A percentile compares a stretch with the other conserved stretches of the same genome.
Conservation (phyloP, 2,329 filamentous ascomycete genomes). For the Coniochaeta ligniaria region DNA sequence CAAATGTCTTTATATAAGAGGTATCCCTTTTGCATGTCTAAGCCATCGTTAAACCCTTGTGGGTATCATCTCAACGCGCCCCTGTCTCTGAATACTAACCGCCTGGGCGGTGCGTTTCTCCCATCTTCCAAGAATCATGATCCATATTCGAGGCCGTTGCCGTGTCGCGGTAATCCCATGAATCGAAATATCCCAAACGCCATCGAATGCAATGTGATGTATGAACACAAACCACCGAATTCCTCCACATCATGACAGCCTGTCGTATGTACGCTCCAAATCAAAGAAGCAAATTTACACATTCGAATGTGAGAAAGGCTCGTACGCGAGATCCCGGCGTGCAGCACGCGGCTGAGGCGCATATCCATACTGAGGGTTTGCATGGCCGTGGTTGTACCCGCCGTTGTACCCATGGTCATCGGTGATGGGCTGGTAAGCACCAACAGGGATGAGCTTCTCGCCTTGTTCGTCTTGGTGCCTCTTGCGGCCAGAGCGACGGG, state of each 20-base stretch:
- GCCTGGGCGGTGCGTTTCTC: neutral
- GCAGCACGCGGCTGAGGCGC: slow-evolving; percentile 23
- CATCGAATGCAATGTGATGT: neutral
- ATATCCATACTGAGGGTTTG: slow-evolving; percentile 27
- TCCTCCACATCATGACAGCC: neutral
- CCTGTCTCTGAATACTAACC: neutral
- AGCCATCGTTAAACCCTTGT: neutral
- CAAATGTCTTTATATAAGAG: neutral
- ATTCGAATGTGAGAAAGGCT: slow-evolving; percentile 53
- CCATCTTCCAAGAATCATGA: neutral
- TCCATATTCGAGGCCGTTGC: neutral
- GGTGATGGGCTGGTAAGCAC: slow-evolving; percentile 38
- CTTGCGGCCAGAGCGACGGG: slow-evolving; percentile 16
- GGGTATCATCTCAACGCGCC: neutral
- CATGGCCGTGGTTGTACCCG: slow-evolving; percentile 26
- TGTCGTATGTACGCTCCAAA: neutral
- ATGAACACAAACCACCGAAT: neutral
- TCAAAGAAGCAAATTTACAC: slow-evolving; percentile 27
- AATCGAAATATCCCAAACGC: neutral
- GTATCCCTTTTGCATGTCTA: neutral
- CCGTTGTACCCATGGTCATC: slow-evolving; percentile 24
- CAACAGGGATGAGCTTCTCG: slow-evolving; percentile 44
- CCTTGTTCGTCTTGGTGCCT: slow-evolving; percentile 24
- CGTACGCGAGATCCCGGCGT: slow-evolving; percentile 48
- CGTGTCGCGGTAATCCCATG: neutral